phyloP scores from a whole-genome alignment of 148 eudicot genomes.

The Linanthus parryae region DNA sequence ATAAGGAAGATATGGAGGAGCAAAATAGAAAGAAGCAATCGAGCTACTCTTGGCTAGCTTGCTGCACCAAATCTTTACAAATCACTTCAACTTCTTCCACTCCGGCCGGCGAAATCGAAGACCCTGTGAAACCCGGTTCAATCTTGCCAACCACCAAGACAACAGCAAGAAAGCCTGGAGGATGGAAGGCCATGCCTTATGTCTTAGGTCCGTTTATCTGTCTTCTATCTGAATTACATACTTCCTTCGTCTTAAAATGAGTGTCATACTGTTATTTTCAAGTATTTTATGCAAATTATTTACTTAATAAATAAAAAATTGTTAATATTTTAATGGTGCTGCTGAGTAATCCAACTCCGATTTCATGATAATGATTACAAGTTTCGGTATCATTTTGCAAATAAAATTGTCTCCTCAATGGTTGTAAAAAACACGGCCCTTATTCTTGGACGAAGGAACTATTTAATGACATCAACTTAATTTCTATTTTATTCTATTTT shows the following conservation, averaged over 20 bases:
- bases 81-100: constrained; percentile 4
- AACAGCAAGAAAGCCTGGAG: constrained; percentile 39
- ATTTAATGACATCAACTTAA: too few species aligned
- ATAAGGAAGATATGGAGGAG: constrained; percentile 6
- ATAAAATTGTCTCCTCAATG: too few species aligned
- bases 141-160: constrained; percentile 1
- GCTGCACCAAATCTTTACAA: constrained; percentile 7
- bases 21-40: constrained; percentile 1
- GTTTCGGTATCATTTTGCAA: too few species aligned
- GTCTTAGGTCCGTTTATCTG: constrained; percentile 33
- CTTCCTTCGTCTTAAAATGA: background rate
- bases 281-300: background rate
- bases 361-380: too few species aligned
- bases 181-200: constrained; percentile 67
- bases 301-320: too few species aligned
- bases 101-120: background rate
- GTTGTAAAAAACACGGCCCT: too few species aligned
- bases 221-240: background rate
- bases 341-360: too few species aligned
- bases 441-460: too few species aligned
- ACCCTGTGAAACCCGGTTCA: background rate
- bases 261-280: background rate
- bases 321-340: too few species aligned
- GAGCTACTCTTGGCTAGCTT: constrained; percentile 8
- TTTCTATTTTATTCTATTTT: too few species aligned